Percentiles rank a stretch among this genome's conserved stretches.
phyloP scores from a whole-genome alignment of 2,329 filamentous ascomycete species.

The Fusarium tanahbumbuense region DNA sequence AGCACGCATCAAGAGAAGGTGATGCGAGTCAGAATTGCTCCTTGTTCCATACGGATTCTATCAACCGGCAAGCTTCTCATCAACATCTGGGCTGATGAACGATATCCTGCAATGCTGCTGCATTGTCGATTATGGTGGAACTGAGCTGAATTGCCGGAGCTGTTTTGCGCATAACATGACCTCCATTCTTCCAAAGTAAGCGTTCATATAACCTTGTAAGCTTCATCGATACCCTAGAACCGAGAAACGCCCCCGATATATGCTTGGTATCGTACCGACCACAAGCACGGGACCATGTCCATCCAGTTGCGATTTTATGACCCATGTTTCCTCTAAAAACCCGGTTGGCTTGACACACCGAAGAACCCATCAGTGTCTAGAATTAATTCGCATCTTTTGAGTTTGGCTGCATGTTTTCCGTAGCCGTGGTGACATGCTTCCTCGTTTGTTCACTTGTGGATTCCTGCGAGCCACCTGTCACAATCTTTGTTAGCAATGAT shows the following conservation, averaged over 20 bases:
- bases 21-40: not conserved
- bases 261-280: conserved; percentile 5
- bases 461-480: not conserved
- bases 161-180: not conserved
- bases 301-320: not conserved
- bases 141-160: not conserved
- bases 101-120: not conserved
- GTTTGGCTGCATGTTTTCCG: not conserved
- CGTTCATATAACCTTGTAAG: conserved; percentile 1
- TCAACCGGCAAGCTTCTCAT: not conserved
- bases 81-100: not conserved
- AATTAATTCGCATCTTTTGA: conserved; percentile 3
- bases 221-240: not conserved
- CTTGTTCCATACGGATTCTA: not conserved
- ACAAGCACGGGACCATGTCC: not conserved
- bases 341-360: not conserved
- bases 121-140: conserved; percentile 13
- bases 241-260: not conserved
- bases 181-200: not conserved
- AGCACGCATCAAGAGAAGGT: not conserved
- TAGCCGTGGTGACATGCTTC: not conserved
- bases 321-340: not conserved
- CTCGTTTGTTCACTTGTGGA: not conserved
- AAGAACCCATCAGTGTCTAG: not conserved
- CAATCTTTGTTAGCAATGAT: conserved; percentile 2